Evolutionary conservation across 2,329 filamentous ascomycete species (phyloP), one percentile per base, ranked within the genome.

Genomic region (Myriangium duriaei): DNA sequence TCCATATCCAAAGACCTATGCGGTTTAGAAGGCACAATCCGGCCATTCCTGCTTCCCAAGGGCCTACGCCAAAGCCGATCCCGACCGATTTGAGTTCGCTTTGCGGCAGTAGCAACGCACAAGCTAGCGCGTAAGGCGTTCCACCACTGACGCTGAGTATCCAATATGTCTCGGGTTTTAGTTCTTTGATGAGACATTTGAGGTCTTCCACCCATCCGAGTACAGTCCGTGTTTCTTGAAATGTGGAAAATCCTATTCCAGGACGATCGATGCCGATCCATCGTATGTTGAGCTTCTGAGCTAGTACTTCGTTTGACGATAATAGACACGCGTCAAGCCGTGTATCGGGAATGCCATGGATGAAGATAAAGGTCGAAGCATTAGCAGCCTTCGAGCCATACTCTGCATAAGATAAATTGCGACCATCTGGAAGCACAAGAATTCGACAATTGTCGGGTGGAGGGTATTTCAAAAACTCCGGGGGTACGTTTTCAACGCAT

Each of bases 71-170:
- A 45, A 4, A 46, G 30, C 2, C 54, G 50, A 34, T 52, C 55
- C 26, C 13, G 53, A 33, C 1, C 7, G 38, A 39, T 11, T 18
- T 19, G 31, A 56, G 40, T 50, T 49, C n/a, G 45, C 42, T 36
- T n/a, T 30, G 34, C 12, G 61, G 55, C 11, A 69, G 46, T 3
- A 44, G 42, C 30, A 57, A 52, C 10, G 65, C 57, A 44, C 65
- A 71, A 14, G 65, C 66, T 9, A 69, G 48, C 2, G 59, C 58
- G 45, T 65, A 69, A 1, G 66, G 63, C 2, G 63, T 62, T 13
- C 68, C 67, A 5, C 65, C 67, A 0, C 61, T 66, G 4, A 58
- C 50, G 2, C 64, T 65, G 4, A 69, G 43, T 14, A 70, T 51
- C 11, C 57, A 55, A 47, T 65, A 71, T 4, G 52, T 44, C 4